phyloP scores from a whole-genome alignment of 2,329 filamentous ascomycete genomes.

The Fusarium siculi region DNA sequence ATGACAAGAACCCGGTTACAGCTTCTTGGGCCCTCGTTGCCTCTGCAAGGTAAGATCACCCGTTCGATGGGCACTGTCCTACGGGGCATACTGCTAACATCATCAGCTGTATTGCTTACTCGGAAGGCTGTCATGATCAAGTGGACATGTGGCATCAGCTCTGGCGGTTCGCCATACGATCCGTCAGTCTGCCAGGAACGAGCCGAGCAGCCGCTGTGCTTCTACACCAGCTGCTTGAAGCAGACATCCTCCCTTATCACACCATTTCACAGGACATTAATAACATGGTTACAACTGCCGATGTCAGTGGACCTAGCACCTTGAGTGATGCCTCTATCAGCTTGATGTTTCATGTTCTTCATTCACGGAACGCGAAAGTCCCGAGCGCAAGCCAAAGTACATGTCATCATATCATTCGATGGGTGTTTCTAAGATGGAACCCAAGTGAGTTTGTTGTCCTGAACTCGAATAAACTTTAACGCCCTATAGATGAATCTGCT shows the following conservation, averaged over 20 bases:
- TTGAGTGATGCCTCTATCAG: constrained; percentile 82
- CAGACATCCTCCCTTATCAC: constrained; percentile 73
- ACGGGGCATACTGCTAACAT: constrained; percentile 34
- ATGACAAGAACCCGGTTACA: constrained; percentile 74
- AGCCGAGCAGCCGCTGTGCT: constrained; percentile 83
- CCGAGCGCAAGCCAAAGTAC: constrained; percentile 75
- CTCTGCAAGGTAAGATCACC: constrained; percentile 73
- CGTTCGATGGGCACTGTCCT: not conserved
- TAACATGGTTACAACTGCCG: constrained; percentile 78
- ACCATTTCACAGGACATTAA: constrained; percentile 76
- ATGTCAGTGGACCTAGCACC: constrained; percentile 81
- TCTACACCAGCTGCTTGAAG: constrained; percentile 73
- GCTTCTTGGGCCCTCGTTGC: constrained; percentile 87
- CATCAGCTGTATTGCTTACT: constrained; percentile 47
- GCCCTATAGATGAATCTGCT: constrained; percentile 68
- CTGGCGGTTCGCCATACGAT: constrained; percentile 80
- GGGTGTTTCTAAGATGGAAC: constrained; percentile 85
- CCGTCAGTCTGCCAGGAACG: constrained; percentile 74
- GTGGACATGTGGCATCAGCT: constrained; percentile 71
- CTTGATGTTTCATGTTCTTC: constrained; percentile 77
- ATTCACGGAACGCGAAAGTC: constrained; percentile 72
- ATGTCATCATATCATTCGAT: constrained; percentile 78
- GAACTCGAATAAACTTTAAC: not conserved
- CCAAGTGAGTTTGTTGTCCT: constrained; percentile 67
- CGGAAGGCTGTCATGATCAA: constrained; percentile 49